Percentiles rank a stretch among this genome's conserved stretches.
Evolutionary conservation across 2,329 filamentous ascomycete species (phyloP).

Genomic region (Calonectria leucothoes): DNA sequence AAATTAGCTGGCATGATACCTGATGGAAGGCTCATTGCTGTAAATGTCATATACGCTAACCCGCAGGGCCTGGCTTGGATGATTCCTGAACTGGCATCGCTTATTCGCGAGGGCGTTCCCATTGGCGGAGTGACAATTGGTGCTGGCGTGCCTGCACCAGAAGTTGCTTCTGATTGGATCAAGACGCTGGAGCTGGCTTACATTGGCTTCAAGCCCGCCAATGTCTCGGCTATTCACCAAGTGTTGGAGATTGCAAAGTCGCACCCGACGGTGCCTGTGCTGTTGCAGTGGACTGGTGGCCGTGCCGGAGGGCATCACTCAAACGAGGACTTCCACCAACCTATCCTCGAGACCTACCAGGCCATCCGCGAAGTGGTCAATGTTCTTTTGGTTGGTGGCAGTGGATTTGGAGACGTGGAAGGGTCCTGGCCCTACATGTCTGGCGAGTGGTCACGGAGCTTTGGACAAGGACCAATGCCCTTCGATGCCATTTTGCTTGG

Average conservation of each 20-base stretch:
- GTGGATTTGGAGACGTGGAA: background rate
- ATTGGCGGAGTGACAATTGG: background rate
- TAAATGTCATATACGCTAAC: background rate
- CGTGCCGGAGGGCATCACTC: background rate
- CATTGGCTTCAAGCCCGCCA: background rate
- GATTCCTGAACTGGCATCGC: background rate
- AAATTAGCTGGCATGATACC: background rate
- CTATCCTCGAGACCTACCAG: background rate
- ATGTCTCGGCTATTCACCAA: background rate
- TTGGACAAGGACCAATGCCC: background rate
- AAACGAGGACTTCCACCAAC: background rate
- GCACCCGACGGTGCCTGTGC: background rate
- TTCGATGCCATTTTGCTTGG: background rate
- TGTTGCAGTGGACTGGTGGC: background rate
- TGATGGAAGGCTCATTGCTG: background rate
- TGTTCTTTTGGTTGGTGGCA: background rate
- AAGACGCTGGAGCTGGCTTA: background rate
- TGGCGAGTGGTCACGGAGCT: background rate
- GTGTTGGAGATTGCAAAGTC: background rate
- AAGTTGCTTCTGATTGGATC: background rate
- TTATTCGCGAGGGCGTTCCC: background rate
- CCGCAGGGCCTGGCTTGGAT: background rate
- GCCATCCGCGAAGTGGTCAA: background rate
- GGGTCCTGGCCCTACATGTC: background rate
- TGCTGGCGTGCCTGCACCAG: background rate